A percentile compares a stretch with the other conserved stretches of the same genome.
Evolutionary conservation across 495 filamentous ascomycete genomes (phyloP).

Genomic region (Stereocaulon alpinum): DNA sequence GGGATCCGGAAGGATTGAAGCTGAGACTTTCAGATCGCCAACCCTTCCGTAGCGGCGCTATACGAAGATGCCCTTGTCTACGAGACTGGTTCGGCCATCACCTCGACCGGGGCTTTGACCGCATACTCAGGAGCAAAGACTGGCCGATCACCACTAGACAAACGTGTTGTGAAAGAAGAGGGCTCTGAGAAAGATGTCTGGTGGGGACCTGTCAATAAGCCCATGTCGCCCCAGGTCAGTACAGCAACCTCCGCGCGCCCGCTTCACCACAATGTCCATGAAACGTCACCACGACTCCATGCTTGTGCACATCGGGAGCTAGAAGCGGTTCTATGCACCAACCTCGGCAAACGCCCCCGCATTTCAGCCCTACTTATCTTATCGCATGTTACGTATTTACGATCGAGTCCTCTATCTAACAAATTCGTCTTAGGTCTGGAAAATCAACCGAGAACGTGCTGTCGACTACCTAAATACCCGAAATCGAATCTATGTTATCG

Average conservation of each 20-base stretch:
- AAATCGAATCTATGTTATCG: conserved; percentile 96
- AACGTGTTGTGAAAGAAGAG: conserved; percentile 90
- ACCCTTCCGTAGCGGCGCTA: conserved; percentile 81
- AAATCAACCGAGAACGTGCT: conserved; percentile 97
- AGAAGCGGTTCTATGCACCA: conserved; percentile 7
- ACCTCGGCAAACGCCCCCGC: conserved; percentile 22
- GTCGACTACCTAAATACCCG: conserved; percentile 98
- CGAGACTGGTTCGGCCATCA: conserved; percentile 95
- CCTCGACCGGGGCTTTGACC: conserved; percentile 84
- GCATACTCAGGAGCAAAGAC: conserved; percentile 98
- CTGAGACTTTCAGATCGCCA: conserved; percentile 57
- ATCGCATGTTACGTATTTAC: conserved; percentile 4
- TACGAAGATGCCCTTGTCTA: conserved; percentile 99
- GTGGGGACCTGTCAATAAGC: conserved; percentile 99
- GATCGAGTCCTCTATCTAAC: conserved; percentile 20
- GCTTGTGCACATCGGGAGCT: not conserved
- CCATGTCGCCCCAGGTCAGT: conserved; percentile 95
- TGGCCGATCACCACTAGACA: conserved; percentile 90
- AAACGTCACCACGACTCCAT: not conserved
- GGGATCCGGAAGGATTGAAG: not conserved
- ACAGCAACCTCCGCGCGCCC: not conserved
- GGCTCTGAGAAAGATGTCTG: conserved; percentile 84
- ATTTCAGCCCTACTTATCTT: conserved; percentile 14
- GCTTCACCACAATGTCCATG: not conserved
- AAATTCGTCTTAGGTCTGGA: conserved; percentile 69